Base-by-base conservation (phyloP, 1,139 yeast species). In the Sporopachydermia cereana region DNA sequence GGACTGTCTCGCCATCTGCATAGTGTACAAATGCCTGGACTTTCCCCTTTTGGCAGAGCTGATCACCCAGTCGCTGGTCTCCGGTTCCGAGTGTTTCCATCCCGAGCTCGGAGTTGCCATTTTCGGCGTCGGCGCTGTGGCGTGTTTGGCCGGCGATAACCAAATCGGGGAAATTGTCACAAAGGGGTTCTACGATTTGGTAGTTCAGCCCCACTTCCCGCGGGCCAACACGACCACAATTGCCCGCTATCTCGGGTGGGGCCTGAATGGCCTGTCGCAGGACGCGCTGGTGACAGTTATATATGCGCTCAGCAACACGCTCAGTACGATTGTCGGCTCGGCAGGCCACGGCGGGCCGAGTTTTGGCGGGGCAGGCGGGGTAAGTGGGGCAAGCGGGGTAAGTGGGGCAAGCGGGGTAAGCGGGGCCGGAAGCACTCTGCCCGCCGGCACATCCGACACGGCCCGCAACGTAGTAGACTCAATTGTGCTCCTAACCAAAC, bases 221-320 rank as follows among this genome's bases (percentile, higher is more conserved):
- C 12, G 9, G n/a, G 39, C 9, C 20, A 34, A 34, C n/a, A 7
- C 65, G 68, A 53, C 60, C 51, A 55, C 58, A 3, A 59, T 71
- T 2, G 66, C 77, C 1, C 54, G 56, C 41, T 57, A 61, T 14
- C 63, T 73, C 42, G 69, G 74, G 1, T 50, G 60, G 39, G 76
- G 76, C 1, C 57, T 74, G 46, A 62, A 61, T 44, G 65, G 71
- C 2, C 58, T 71, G 34, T 69, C 84, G 22, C 93, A 86, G 57
- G 96, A 88, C 59, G 78, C 85, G 0, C 79, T 84, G 18, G 85
- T 88, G 12, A 82, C 95, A n/a, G 76, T 91, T 1, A 79, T 91
- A 47, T 91, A 91, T 60, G 81, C 95, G 0, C 69, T 89, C 52
- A 77, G 85, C 23, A 91, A 91, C 59, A 66, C 84, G 54, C 64